A percentile compares a stretch with the other conserved stretches of the same genome.
Evolutionary conservation across 164 flowering plant species (phyloP).

Genomic region (Sextonia rubra): DNA sequence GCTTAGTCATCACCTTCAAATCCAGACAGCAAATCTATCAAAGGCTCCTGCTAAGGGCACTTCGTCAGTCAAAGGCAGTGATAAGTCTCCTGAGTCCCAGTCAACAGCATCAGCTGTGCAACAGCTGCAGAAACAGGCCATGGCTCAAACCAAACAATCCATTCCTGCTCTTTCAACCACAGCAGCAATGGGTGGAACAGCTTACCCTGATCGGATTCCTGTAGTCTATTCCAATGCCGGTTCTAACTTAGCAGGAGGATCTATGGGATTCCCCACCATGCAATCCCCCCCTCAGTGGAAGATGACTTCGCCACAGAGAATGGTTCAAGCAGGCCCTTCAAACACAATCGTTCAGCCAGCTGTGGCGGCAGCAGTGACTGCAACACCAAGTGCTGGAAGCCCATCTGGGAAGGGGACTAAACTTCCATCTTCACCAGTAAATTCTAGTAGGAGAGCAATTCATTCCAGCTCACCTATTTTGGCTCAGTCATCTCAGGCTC

Average conservation of each 20-base stretch:
- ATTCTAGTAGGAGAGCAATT: slow-evolving; percentile 3
- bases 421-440: slow-evolving; percentile 1
- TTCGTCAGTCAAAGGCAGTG: not conserved
- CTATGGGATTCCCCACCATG: slow-evolving; percentile 10
- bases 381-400: slow-evolving; percentile 4
- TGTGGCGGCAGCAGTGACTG: not conserved
- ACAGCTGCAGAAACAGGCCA: slow-evolving; percentile 7
- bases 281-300: slow-evolving; percentile 7
- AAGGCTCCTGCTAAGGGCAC: slow-evolving; percentile 9
- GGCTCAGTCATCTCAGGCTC: slow-evolving; percentile 10
- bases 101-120: not conserved
- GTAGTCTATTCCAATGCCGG: slow-evolving; percentile 5
- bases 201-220: slow-evolving; percentile 2
- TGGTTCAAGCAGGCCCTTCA: slow-evolving; percentile 1
- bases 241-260: slow-evolving; percentile 8
- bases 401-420: not conserved
- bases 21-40: slow-evolving; percentile 5
- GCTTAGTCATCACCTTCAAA: not conserved
- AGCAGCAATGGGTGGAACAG: not conserved
- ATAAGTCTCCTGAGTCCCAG: slow-evolving; percentile 12
- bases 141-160: slow-evolving; percentile 6
- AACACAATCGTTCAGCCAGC: slow-evolving; percentile 3
- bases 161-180: not conserved
- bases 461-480: slow-evolving; percentile 1
- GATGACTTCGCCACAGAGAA: slow-evolving; percentile 4